phyloP scores from a whole-genome alignment of 2,329 filamentous ascomycete genomes.

The Fusarium begoniae region DNA sequence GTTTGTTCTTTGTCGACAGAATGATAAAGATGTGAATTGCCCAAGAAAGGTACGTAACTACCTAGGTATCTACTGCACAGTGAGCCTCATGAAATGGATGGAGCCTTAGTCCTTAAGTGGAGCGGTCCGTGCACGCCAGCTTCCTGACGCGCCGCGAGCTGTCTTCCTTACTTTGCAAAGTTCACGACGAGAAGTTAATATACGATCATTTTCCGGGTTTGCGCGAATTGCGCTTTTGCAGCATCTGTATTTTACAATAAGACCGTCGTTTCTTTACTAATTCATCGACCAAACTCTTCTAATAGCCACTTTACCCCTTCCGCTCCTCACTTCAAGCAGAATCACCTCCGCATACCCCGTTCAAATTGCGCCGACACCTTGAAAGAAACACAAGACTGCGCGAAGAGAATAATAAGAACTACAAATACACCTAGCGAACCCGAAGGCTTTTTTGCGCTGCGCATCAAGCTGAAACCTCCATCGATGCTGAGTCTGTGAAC shows the following conservation, averaged over 20 bases:
- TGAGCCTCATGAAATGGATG: constrained; percentile 8
- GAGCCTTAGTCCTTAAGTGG: not conserved
- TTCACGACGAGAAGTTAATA: constrained; percentile 24
- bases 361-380: constrained; percentile 27
- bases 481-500: constrained; percentile 39
- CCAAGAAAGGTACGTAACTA: not conserved
- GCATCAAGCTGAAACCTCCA: not conserved
- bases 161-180: constrained; percentile 20
- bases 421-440: not conserved
- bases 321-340: not conserved
- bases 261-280: not conserved
- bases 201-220: constrained; percentile 18
- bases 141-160: constrained; percentile 39
- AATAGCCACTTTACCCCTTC: not conserved
- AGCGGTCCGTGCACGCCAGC: constrained; percentile 31
- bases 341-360: constrained; percentile 15
- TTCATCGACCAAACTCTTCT: not conserved
- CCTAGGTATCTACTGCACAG: not conserved
- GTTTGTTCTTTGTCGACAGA: not conserved
- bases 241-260: constrained; percentile 3
- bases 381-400: constrained; percentile 18
- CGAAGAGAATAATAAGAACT: constrained; percentile 12
- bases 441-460: not conserved
- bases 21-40: not conserved
- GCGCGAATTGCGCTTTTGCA: constrained; percentile 23